Base-by-base conservation (phyloP, 805 yeast species). In the Starmerella ratchasimensis region DNA sequence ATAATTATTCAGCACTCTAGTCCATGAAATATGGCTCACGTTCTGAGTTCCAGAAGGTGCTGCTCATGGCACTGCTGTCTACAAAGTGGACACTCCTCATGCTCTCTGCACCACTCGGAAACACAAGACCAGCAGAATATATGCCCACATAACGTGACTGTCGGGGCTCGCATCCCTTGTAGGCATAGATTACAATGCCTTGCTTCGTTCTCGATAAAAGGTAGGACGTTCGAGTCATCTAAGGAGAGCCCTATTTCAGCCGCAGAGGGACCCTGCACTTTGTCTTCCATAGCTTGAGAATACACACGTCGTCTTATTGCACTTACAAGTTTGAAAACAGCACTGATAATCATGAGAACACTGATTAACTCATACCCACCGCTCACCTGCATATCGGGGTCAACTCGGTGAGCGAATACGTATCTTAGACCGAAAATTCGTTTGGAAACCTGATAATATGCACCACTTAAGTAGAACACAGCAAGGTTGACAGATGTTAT, bases 41-140 rank as follows among this genome's bases (percentile, higher is more conserved):
- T 31, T 37, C 68, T 61, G 36, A 79, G 54, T 1, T 81, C 75
- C 29, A 82, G 59, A 36, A 82, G 53, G 44, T 74, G 71, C 54
- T 75, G 77, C 48, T 69, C 77, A 21, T 65, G 60, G 35, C 82
- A 68, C 18, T 62, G 66, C 46, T 78, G 90, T 37, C 97, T 60
- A 53, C 97, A 90, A 20, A 90, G 62, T 0, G 98, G 97, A 54
- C 98, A 88, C 52, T 84, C 95, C 0, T 83, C 76, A 42, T 70
- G 68, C 47, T 84, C 94, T 44, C 82, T 65, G 41, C 84, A 72
- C 97, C 97, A 88, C 49, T 80, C 93, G 5, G 74, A 66, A 4
- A 84, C 74, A 55, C 97, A 88, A 5, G 64, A 65, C 96, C 97
- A 88, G 59, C 98, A 88, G 56, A 81, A 88, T 13, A 82, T 41